Evolutionary conservation across 805 yeast genomes (phyloP).

Genomic region (Zygoascus tannicola): DNA sequence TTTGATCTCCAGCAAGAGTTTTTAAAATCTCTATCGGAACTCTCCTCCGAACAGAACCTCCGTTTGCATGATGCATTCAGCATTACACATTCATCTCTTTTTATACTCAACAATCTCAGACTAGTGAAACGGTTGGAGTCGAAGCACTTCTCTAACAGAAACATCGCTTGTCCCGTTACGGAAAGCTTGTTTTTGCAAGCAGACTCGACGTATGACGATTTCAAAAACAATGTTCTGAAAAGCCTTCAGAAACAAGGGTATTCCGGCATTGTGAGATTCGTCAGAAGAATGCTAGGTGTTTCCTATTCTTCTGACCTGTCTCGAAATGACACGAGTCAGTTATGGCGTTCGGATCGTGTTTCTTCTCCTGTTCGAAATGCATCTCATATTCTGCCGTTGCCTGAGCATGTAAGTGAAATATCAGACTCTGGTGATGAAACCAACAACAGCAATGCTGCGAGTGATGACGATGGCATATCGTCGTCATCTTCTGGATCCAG

Average conservation of each 20-base stretch:
- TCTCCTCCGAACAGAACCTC: not conserved
- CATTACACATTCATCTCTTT: not conserved
- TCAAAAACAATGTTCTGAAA: conserved; percentile 2
- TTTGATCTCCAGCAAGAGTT: not conserved
- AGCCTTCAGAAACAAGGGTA: conserved; percentile 5
- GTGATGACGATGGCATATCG: too few relatives aligned
- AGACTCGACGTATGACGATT: conserved; percentile 7
- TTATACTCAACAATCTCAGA: not conserved
- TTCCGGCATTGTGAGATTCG: not conserved
- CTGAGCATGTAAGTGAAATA: too few relatives aligned
- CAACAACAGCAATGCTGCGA: too few relatives aligned
- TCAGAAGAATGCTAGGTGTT: not conserved
- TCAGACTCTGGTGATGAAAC: too few relatives aligned
- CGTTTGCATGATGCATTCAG: not conserved
- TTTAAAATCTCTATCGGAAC: not conserved
- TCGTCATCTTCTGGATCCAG: too few relatives aligned
- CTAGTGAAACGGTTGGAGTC: not conserved
- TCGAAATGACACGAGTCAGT: too few relatives aligned
- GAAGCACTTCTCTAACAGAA: not conserved
- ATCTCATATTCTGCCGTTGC: too few relatives aligned
- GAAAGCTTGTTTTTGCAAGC: not conserved
- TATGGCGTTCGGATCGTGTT: too few relatives aligned
- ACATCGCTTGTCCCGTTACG: conserved; percentile 2
- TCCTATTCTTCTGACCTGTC: too few relatives aligned
- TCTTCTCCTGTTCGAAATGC: too few relatives aligned